These are phyloP conservation scores for Globomyces pollinis-pini DNA, from an alignment of 192 early-diverging fungal genomes.

Conservation along the genomic window DNA sequence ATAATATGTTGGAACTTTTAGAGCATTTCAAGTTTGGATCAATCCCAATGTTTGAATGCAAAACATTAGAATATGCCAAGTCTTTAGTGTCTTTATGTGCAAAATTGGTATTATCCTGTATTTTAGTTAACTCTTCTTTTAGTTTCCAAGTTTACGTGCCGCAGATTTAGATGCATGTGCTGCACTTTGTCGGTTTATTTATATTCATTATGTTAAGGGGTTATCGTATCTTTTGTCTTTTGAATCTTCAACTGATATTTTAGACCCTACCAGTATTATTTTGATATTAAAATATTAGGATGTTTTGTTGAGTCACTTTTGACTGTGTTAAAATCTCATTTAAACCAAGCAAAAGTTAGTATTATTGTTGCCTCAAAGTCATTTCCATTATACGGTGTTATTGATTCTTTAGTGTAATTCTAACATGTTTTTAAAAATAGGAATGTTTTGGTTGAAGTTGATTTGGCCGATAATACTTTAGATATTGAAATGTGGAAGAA, in stretches of 20 bases:
- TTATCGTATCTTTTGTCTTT: not conserved
- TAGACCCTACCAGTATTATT: not conserved
- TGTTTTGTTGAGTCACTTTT: not conserved
- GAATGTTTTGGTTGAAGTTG: not conserved
- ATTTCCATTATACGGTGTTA: not conserved
- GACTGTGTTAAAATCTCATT: not conserved
- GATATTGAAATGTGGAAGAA: not conserved
- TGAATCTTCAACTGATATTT: not conserved
- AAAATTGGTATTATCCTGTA: no score
- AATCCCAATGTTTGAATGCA: conserved; percentile 7
- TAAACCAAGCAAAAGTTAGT: not conserved
- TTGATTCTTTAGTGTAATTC: not conserved
- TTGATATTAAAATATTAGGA: not conserved
- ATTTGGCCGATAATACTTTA: not conserved
- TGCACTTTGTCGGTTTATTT: conserved; percentile 9
- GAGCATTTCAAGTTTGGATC: not conserved
- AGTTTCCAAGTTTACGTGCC: conserved; percentile 2
- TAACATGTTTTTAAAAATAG: not conserved
- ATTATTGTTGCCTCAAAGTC: not conserved
- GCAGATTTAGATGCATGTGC: conserved; percentile 19
- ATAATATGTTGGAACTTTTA: conserved; percentile 5
- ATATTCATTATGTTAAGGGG: conserved; percentile 9
- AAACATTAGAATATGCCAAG: not conserved
- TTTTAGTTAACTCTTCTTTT: no score
- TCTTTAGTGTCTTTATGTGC: not conserved